Percentiles rank a stretch among this genome's conserved stretches.
Evolutionary conservation across 768 basidiomycete genomes (phyloP).

Genomic region (Naematelia aurantialba): DNA sequence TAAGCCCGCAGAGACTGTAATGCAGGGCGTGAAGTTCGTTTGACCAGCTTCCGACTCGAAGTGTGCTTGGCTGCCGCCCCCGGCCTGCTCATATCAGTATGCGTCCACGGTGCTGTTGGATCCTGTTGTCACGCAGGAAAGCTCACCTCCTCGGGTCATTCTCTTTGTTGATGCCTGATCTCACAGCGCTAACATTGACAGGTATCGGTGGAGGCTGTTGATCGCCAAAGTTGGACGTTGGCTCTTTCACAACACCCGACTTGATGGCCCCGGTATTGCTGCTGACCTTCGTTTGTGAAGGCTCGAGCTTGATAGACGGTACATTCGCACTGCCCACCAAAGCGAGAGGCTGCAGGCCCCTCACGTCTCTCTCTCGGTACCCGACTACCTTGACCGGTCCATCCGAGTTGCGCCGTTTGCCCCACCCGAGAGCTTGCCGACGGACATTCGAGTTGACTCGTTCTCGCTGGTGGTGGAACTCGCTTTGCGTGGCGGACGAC

Average conservation of each 20-base stretch:
- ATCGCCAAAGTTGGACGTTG: neutral
- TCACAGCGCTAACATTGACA: neutral
- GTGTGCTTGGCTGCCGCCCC: neutral
- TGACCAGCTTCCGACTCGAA: neutral
- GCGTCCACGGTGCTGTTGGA: no score
- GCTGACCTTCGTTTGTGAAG: neutral
- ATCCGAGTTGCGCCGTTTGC: constrained; percentile 30
- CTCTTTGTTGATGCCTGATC: neutral
- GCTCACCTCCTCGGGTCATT: neutral
- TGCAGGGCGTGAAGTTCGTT: neutral
- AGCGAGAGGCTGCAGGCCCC: neutral
- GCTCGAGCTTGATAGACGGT: neutral
- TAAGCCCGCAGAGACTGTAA: neutral
- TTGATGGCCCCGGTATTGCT: neutral
- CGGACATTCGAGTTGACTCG: constrained; percentile 31
- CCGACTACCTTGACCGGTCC: constrained; percentile 22
- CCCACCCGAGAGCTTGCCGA: constrained; percentile 39
- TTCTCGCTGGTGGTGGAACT: constrained; percentile 11
- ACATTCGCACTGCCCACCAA: neutral
- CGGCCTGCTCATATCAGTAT: neutral
- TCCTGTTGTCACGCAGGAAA: no score
- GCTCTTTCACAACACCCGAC: neutral
- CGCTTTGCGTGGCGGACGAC: neutral
- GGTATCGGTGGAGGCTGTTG: neutral
- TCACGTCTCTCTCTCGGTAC: neutral